These are phyloP conservation scores for Digitaria exilis DNA, from an alignment of 202 grass and related monocot genomes.

Conservation along the genomic window DNA sequence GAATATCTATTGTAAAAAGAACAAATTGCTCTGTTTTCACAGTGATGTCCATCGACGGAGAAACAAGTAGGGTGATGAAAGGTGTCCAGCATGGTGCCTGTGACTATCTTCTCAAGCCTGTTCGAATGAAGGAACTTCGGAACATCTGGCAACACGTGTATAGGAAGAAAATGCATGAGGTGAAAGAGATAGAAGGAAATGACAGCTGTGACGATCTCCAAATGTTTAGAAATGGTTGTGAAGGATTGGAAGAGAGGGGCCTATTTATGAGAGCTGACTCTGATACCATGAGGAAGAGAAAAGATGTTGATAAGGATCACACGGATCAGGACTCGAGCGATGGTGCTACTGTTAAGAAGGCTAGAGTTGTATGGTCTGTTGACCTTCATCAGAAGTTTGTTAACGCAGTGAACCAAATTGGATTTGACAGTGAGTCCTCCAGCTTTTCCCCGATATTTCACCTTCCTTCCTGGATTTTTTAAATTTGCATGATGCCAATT, in stretches of 20 bases:
- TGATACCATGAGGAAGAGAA: constrained; percentile 63
- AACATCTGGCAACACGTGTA: constrained; percentile 99
- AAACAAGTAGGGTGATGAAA: constrained; percentile 99
- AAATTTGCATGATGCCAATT: constrained; percentile 22
- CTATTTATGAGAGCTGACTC: constrained; percentile 53
- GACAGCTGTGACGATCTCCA: constrained; percentile 72
- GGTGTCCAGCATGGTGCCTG: constrained; percentile 98
- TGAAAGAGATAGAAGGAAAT: constrained; percentile 89
- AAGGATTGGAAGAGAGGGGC: constrained; percentile 73
- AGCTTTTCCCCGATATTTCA: constrained; percentile 31
- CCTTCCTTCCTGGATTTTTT: constrained; percentile 21
- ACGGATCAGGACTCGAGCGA: constrained; percentile 79
- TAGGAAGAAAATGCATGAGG: constrained; percentile 93
- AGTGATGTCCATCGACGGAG: constrained; percentile 99
- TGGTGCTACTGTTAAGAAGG: constrained; percentile 72
- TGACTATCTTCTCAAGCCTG: constrained; percentile 97
- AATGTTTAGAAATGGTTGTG: constrained; percentile 65
- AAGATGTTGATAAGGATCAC: constrained; percentile 74
- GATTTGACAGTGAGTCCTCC: constrained; percentile 90
- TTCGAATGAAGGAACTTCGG: constrained; percentile 96
- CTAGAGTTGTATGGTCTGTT: constrained; percentile 98
- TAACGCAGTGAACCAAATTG: constrained; percentile 98
- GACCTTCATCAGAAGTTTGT: constrained; percentile 99
- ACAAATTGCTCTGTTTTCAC: constrained; percentile 56
- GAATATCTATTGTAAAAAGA: constrained; percentile 44